These are phyloP conservation scores for Fusarium sacchari DNA, from an alignment of 2,329 filamentous ascomycete species.

Conservation along the genomic window DNA sequence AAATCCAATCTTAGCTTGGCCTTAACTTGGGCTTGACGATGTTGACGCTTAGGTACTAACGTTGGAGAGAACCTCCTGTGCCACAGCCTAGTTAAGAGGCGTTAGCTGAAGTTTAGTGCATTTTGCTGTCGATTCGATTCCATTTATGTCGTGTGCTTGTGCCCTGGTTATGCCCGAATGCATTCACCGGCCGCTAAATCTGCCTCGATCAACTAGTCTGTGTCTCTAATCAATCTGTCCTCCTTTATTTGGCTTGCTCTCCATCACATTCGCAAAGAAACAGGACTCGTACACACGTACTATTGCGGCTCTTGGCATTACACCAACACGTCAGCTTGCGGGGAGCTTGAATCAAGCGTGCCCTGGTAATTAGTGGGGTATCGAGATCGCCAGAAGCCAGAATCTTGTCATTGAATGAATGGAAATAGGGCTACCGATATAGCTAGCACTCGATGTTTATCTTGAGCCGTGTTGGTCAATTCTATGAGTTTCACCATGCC, in stretches of 20 bases:
- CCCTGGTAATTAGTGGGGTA: conserved; percentile 22
- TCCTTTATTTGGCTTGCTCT: neutral
- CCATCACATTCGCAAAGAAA: conserved; percentile 5
- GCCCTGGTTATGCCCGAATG: conserved; percentile 3
- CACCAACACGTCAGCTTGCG: conserved; percentile 27
- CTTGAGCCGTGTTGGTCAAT: neutral
- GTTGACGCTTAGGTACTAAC: neutral
- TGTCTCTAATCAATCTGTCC: neutral
- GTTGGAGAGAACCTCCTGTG: neutral
- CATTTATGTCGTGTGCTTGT: neutral
- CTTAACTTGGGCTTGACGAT: neutral
- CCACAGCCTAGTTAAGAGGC: conserved; percentile 13
- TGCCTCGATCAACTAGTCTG: neutral
- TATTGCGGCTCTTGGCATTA: conserved; percentile 14
- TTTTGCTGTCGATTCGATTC: neutral
- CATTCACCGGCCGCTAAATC: neutral
- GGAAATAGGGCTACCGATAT: neutral
- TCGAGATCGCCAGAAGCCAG: conserved; percentile 21
- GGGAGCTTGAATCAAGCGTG: conserved; percentile 22
- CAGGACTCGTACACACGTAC: neutral
- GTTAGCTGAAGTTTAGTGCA: conserved; percentile 17
- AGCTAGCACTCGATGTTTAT: neutral
- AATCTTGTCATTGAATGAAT: conserved; percentile 14
- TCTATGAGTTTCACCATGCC: conserved; percentile 1
- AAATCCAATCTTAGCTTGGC: conserved; percentile 11